phyloP scores from a whole-genome alignment of 78 protist species.

The Speleostelium caveatum region DNA sequence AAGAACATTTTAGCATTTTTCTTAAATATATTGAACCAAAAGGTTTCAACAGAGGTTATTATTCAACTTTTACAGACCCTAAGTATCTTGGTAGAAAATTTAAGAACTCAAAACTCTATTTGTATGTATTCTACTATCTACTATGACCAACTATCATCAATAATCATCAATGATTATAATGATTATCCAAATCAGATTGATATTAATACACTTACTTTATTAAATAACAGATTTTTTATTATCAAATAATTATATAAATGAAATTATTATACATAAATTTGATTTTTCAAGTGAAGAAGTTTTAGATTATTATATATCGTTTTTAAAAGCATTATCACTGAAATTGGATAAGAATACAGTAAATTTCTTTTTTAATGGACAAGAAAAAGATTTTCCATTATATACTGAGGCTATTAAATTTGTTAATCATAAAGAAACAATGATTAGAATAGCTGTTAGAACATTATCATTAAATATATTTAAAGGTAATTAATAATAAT shows the following conservation, averaged over 20 bases:
- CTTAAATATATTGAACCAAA: slow-evolving; percentile 61
- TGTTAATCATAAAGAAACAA: slow-evolving; percentile 91
- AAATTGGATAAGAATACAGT: slow-evolving; percentile 84
- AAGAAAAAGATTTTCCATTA: slow-evolving; percentile 90
- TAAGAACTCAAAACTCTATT: slow-evolving; percentile 69
- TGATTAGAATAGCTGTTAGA: slow-evolving; percentile 95
- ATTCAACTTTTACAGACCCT: slow-evolving; percentile 88
- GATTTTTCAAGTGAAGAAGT: slow-evolving; percentile 92
- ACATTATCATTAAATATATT: slow-evolving; percentile 91
- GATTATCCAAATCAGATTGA: background rate
- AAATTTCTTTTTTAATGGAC: slow-evolving; percentile 91
- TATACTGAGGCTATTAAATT: slow-evolving; percentile 96
- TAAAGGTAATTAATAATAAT: slow-evolving; percentile 40
- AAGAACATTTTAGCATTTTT: slow-evolving; percentile 77
- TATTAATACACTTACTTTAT: background rate
- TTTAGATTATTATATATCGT: slow-evolving; percentile 91
- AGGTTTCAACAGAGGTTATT: slow-evolving; percentile 65
- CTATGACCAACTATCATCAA: background rate
- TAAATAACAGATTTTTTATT: slow-evolving; percentile 78
- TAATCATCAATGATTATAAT: background rate
- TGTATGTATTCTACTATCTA: slow-evolving; percentile 61
- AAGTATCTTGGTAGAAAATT: slow-evolving; percentile 90
- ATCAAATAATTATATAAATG: slow-evolving; percentile 93
- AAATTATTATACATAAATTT: slow-evolving; percentile 83
- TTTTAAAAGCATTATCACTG: slow-evolving; percentile 91